These are phyloP conservation scores for Clarireedia homoeocarpa DNA, from an alignment of 2,329 filamentous ascomycete species.

Conservation along the genomic window DNA sequence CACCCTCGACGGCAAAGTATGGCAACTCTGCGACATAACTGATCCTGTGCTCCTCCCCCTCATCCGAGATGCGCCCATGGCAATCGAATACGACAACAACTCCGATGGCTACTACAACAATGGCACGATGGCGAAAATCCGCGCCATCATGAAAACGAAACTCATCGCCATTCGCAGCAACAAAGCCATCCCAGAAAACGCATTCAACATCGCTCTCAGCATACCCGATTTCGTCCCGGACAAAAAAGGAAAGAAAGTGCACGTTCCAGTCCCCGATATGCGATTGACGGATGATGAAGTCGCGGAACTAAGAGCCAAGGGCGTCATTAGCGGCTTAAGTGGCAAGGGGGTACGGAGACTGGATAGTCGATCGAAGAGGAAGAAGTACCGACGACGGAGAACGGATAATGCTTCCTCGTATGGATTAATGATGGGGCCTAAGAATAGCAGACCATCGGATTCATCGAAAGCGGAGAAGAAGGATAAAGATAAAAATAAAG, in stretches of 20 bases:
- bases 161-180: conserved; percentile 59
- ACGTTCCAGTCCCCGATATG: conserved; percentile 25
- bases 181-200: conserved; percentile 40
- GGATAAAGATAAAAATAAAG: background rate
- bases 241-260: conserved; percentile 17
- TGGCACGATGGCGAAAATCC: conserved; percentile 74
- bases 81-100: conserved; percentile 48
- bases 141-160: conserved; percentile 83
- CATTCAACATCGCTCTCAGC: conserved; percentile 38
- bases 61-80: conserved; percentile 54
- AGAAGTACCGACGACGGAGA: conserved; percentile 7
- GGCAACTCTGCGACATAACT: conserved; percentile 88
- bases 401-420: conserved; percentile 1
- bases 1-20: conserved; percentile 76
- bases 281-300: conserved; percentile 21
- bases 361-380: conserved; percentile 8
- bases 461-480: background rate
- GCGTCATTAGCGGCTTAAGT: conserved; percentile 4
- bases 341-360: conserved; percentile 12
- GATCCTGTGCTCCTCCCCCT: conserved; percentile 66
- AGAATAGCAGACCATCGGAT: background rate
- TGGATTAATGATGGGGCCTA: conserved; percentile 4
- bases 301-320: conserved; percentile 11
- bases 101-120: conserved; percentile 79
- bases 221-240: conserved; percentile 26